Base-by-base conservation (phyloP, 192 early-diverging fungal species). In the Gorgonomyces haynaldii region DNA sequence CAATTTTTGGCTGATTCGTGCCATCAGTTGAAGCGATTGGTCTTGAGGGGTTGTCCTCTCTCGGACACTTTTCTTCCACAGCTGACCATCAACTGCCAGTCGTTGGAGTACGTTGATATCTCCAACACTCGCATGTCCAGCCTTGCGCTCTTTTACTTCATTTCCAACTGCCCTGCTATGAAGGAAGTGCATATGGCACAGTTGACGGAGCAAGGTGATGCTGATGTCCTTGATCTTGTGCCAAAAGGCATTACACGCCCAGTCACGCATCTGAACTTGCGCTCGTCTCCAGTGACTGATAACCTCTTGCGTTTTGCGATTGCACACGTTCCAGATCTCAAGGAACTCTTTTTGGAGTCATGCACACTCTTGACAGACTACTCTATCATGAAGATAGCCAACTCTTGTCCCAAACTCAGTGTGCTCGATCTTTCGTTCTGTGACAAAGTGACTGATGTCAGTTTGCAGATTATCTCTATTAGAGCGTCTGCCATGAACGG, bases 21-120 rank as follows among this genome's bases (percentile, higher is more conserved):
- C 36, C 29, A 10, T 9, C 57, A 60, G 32, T 42, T 75, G 29
- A 43, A 60, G n/a, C 66, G 62, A 58, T 44, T 75, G 21, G 72
- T 69, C 35, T 53, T 75, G 13, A 60, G 64, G 0, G 67, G 68
- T n/a, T 75, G 72, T 54, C 72, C 68, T 1, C 56, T 75, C 39
- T 58, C 72, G 0, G 72, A 75, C 41, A 58, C 62, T 3, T 75
- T 71, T 38, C 50, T 75, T 27, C 60, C 65, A 7, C 29, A 41
- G 43, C 49, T 75, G 5, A 54, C 61, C 12, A 56, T 61, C 34
- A 72, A 55, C 36, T 71, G 68, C 44, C 30, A 28, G 16, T 21
- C 49, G 4, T 49, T 75, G 24, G 50, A 69, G 36, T 27, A 63
- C 2, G 48, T 74, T 22, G 72, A 75, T 45, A 51, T 72, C n/a